phyloP scores from a whole-genome alignment of 108 stramenopile species.

The Conticribra guillardii region DNA sequence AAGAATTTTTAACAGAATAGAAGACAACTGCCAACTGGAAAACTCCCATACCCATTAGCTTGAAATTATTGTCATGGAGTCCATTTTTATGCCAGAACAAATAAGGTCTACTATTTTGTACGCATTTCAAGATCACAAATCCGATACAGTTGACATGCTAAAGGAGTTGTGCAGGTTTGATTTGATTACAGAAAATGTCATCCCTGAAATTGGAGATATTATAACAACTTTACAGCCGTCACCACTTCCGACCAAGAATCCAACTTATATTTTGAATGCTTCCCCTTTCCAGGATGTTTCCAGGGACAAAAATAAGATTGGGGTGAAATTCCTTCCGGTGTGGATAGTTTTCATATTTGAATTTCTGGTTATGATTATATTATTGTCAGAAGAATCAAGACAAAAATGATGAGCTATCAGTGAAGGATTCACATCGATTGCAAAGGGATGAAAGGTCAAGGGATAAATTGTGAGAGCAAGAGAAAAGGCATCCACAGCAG shows the following conservation, averaged over 20 bases:
- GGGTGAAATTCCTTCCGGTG: background rate
- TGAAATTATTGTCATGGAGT: constrained; percentile 10
- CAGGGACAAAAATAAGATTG: background rate
- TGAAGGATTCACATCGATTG: background rate
- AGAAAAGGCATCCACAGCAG: too few relatives aligned
- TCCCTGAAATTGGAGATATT: background rate
- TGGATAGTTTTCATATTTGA: background rate
- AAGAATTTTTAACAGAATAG: background rate
- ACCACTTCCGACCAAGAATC: background rate
- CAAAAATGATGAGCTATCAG: background rate
- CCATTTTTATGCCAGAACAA: background rate
- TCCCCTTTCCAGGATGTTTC: background rate
- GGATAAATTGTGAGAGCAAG: background rate
- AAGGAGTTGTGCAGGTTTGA: constrained; percentile 5
- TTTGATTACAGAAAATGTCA: background rate
- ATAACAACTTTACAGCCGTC: background rate
- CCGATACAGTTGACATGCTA: constrained; percentile 8
- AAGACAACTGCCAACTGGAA: background rate
- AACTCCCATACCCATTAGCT: background rate
- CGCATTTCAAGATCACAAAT: constrained; percentile 8
- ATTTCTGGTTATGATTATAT: constrained; percentile 1
- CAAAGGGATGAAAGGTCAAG: background rate
- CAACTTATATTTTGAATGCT: background rate
- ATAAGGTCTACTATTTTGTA: background rate
- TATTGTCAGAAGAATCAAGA: background rate